A percentile compares a stretch with the other conserved stretches of the same genome.
Conservation (phyloP, 192 early-diverging fungal genomes). For the Podila clonocystis region DNA sequence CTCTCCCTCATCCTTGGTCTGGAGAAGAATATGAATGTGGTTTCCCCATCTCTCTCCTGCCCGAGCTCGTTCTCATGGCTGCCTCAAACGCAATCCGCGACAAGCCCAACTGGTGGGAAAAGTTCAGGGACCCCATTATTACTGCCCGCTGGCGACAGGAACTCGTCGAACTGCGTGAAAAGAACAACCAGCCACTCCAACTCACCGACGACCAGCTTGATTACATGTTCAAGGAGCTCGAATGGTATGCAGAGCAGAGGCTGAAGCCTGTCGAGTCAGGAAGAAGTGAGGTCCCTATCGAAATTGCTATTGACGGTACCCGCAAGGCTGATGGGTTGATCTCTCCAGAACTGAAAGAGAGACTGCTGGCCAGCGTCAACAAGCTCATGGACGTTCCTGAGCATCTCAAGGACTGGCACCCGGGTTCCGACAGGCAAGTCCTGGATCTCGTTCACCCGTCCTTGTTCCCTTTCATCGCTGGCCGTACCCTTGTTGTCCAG, state of each 20-base stretch:
- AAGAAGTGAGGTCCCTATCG: conserved; percentile 46
- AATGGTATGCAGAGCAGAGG: too few relatives aligned
- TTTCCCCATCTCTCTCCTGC: neutral
- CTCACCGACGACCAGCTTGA: conserved; percentile 33
- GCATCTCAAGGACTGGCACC: conserved; percentile 56
- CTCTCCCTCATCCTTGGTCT: neutral
- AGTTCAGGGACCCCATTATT: conserved; percentile 36
- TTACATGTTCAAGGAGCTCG: too few relatives aligned
- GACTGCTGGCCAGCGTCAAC: conserved; percentile 23
- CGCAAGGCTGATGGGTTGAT: conserved; percentile 43
- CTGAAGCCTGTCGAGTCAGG: conserved; percentile 26
- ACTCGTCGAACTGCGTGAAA: neutral
- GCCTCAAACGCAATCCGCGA: conserved; percentile 57
- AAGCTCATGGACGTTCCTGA: conserved; percentile 51
- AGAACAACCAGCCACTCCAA: conserved; percentile 10
- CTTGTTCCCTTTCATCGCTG: neutral
- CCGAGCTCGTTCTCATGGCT: conserved; percentile 18
- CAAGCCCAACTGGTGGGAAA: conserved; percentile 57
- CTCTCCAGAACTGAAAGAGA: conserved; percentile 32
- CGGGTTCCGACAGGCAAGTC: conserved; percentile 48
- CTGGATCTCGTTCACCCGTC: conserved; percentile 66
- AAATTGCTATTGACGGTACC: conserved; percentile 12
- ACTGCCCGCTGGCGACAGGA: conserved; percentile 30
- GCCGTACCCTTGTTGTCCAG: conserved; percentile 11
- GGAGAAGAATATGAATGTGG: neutral